Base-by-base conservation (phyloP, 768 basidiomycete species). In the Rhodotorula diobovata region DNA sequence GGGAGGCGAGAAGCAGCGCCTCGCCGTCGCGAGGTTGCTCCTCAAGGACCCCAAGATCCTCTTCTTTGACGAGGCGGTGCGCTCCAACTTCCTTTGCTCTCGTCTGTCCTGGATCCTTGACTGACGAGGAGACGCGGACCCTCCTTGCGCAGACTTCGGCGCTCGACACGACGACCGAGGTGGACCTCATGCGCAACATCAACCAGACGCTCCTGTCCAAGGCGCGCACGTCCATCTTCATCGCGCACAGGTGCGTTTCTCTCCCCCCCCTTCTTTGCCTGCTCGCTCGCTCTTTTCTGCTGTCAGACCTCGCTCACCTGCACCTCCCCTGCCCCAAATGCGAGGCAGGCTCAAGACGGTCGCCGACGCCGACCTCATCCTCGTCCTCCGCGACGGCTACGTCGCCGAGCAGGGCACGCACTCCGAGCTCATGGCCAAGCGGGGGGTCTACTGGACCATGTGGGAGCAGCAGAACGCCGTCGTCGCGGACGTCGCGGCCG, bases 21-120 rank as follows among this genome's bases (percentile, higher is more conserved):
- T 99, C 76, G 96, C 96, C 6, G 91, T 99, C 28, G 96, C 96
- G 34, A 83, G 96, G 35, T 88, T 94, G 45, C 81, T 99, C 76
- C 81, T 98, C 60, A 97, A 98, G 82, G 90, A 99, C 80, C 94
- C 96, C 0, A 89, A 90, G 21, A 97, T 98, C 76, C 78, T 98
- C 77, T 97, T 98, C 83, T 99, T 99, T 78, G 96, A 99, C 78
- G 96, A 99, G 81, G 96, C 96, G 51, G 93, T 93, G 76, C 78
- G 91, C 84, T 4, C 9, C 39, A 14, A 39, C n/a, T n/a, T n/a
- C n/a, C n/a, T n/a, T n/a, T 39, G 39, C 39, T 15, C 20, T 21
- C 16, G n/a, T 39, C 46, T 34, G 9, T 55, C 45, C n/a, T 50
- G 30, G 10, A 11, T 15, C 30, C 18, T 32, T 34, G 35, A 14